These are phyloP conservation scores for Candida golubevii DNA, from an alignment of 805 yeast species.

Conservation along the genomic window DNA sequence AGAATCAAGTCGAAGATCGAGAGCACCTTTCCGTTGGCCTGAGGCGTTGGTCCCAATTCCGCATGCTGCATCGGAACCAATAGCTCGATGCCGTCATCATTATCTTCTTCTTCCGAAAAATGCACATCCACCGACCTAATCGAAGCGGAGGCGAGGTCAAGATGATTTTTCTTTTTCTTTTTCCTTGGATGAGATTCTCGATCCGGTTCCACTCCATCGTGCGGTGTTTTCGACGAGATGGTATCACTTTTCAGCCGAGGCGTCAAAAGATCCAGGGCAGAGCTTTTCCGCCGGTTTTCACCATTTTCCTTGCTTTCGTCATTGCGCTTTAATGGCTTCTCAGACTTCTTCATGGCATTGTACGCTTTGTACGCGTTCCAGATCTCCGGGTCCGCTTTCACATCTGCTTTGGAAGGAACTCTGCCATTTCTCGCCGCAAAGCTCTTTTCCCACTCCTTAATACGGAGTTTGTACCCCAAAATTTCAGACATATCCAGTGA, in stretches of 20 bases:
- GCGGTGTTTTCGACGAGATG: too few relatives aligned
- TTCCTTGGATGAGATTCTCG: not conserved
- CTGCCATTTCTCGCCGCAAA: constrained; percentile 27
- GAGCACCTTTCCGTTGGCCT: constrained; percentile 68
- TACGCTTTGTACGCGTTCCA: constrained; percentile 32
- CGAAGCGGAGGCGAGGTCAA: not conserved
- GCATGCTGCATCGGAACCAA: constrained; percentile 13
- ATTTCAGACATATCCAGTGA: constrained; percentile 6
- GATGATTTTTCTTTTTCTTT: not conserved
- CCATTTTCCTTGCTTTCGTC: not conserved
- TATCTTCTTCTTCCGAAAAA: constrained; percentile 14
- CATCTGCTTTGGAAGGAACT: constrained; percentile 32
- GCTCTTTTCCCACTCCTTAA: constrained; percentile 38
- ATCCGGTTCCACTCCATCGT: not conserved
- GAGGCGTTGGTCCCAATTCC: constrained; percentile 85
- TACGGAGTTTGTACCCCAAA: constrained; percentile 15
- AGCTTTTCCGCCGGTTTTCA: not conserved
- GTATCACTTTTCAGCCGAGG: not conserved
- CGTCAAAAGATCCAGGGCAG: not conserved
- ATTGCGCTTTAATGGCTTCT: not conserved
- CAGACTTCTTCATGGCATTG: constrained; percentile 13
- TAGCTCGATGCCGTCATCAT: not conserved
- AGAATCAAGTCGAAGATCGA: constrained; percentile 61
- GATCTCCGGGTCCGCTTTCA: constrained; percentile 27
- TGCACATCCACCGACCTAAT: constrained; percentile 3